Evolutionary conservation across 106 monocot species (phyloP).

Genomic region (Dioscorea dumetorum): DNA sequence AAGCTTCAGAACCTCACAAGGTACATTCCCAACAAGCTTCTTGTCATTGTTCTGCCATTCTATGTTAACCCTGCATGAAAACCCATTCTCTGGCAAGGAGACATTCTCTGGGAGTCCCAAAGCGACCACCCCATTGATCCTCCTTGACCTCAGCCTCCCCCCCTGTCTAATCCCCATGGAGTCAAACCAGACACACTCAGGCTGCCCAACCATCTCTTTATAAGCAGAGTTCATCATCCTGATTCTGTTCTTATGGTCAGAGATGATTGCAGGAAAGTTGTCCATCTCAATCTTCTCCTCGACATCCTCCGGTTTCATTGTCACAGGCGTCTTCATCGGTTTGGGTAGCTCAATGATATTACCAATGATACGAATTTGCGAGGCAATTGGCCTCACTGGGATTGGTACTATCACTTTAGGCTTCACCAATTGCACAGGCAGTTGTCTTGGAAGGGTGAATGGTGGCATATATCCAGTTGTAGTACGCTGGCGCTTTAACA

Average conservation of each 20-base stretch:
- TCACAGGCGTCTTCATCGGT: not conserved
- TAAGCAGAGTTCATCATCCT: slow-evolving; percentile 55
- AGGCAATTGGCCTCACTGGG: slow-evolving; percentile 70
- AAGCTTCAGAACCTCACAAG: not conserved
- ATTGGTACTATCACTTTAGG: slow-evolving; percentile 48
- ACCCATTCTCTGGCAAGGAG: not conserved
- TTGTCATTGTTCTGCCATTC: not conserved
- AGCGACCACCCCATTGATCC: slow-evolving; percentile 32
- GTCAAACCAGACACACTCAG: slow-evolving; percentile 32
- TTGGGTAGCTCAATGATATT: not conserved
- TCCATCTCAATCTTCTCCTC: slow-evolving; percentile 76
- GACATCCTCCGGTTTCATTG: slow-evolving; percentile 42
- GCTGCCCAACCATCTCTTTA: slow-evolving; percentile 36
- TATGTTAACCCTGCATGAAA: not conserved
- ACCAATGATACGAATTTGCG: slow-evolving; percentile 48
- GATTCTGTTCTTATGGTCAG: slow-evolving; percentile 64
- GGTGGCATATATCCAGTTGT: no score
- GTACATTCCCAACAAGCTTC: not conserved
- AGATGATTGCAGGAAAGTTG: slow-evolving; percentile 51
- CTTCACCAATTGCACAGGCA: slow-evolving; percentile 15
- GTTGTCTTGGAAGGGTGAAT: no score
- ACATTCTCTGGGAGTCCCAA: not conserved
- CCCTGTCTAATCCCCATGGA: slow-evolving; percentile 6
- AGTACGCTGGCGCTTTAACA: not conserved
- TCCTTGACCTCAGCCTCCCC: not conserved